Evolutionary conservation across 2,329 filamentous ascomycete species (phyloP), one percentile per base, ranked within the genome.

Genomic region (Huntiella bhutanensis): DNA sequence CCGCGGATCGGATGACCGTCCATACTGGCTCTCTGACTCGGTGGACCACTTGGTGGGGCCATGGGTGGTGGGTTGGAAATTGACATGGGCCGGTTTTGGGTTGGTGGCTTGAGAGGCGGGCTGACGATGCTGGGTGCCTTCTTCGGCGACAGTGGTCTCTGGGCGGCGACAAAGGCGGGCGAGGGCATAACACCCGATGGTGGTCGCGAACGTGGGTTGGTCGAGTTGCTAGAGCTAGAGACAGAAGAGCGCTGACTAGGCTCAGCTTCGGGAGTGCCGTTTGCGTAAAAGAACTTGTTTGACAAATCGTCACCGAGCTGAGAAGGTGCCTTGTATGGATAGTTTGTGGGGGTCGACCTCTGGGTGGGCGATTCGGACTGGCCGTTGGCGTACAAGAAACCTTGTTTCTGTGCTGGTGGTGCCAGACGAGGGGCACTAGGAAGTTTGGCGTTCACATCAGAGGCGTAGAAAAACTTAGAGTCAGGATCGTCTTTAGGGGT

Each of bases 381-480:
- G 33, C 60, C 60, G 54, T 70, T 75, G 50, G 72, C 71, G 50
- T 75, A 73, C 55, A 74, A 69, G 53, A 75, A 75, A n/a, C 65
- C 66, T 53, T 69, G 72, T 35, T 67, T 49, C 12, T 41, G 40
- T 8, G 39, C 28, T 35, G 40, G 44, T 7, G 41, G 59, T 49
- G 59, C 58, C 36, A 62, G 55, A 13, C 62, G 64, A 32, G 62
- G 62, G 22, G 63, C 56, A 43, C 56, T 55, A 44, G 55, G 59
- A 53, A 59, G 56, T 44, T 56, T 53, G 16, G 66, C 61, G 54
- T 73, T 78, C 35, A 72, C 81, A 54, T 94, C 84, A 58, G 78
- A 84, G 22, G 87, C 91, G 59, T 92, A 87, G 60, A 98, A 95
- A 69, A 96, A 96, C 64, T 85, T 88, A 45, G 79, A 63, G 44